Base-by-base conservation (phyloP, 2,329 filamentous ascomycete species). In the Colletotrichum orbiculare region DNA sequence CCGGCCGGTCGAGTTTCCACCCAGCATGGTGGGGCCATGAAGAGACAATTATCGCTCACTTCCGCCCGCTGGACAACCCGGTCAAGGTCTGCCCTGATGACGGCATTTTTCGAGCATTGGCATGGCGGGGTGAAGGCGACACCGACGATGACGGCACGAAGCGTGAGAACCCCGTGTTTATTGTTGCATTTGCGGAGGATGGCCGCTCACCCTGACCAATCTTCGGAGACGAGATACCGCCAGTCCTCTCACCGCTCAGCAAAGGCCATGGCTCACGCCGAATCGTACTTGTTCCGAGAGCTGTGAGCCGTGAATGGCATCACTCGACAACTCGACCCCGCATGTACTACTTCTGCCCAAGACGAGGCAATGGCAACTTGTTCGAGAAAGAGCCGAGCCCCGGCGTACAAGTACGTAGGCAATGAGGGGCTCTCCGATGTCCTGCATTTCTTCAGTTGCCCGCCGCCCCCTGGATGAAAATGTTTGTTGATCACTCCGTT, bases 361-460 rank as follows among this genome's bases (percentile, higher is more conserved):
- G 53, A 48, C 42, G 52, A 65, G 58, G 52, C 52, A 59, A 65
- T 65, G 25, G 25, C 52, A 39, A 57, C 52, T 33, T 33, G 42
- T 13, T 61, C 46, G 46, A 39, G 50, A 35, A 33, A 37, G 12
- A 42, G 47, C 52, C 15, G 38, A 48, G 48, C 42, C 33, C 53
- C 50, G 46, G 17, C 41, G 35, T 15, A 17, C 25, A 38, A 13
- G 12, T 52, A 42, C 43, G 45, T 39, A 13, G 17, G 43, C n/a
- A 17, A 17, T 17, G 50, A 38, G 55, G 35, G 48, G 25, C 25
- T 43, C 38, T 39, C 25, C 47, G 47, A 48, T 35, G 35, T 52
- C 52, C 39, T 62, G 58, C 53, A 57, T 62, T 62, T 62, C 63
- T 65, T 65, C 58, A 62, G 53, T 56, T 64, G 17, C 17, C 17